Base-by-base conservation (phyloP, 179 eudicot genomes). In the Sideroxylon spinosum region DNA sequence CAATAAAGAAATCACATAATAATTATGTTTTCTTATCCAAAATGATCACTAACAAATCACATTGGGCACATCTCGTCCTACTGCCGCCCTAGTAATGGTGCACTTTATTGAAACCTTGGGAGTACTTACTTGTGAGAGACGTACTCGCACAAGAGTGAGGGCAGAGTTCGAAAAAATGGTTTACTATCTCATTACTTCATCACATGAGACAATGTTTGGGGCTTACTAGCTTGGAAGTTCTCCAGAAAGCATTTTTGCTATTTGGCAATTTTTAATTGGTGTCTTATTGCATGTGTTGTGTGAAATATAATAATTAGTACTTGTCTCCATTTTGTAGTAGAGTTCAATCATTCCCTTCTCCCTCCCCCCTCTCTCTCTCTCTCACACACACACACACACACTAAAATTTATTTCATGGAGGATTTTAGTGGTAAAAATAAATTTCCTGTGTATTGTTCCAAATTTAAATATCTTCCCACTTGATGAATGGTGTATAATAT, bases 151-250 rank as follows among this genome's bases (percentile, higher is more conserved):
- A 14, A 14, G 16, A 7, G 16, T 2, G 56, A 52, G 56, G 16
- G 56, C 14, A 52, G 56, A 9, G 12, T 14, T 52, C 56, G 1
- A 14, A 52, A 52, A 52, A 52, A 1, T 52, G 56, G 56, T 52
- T 14, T 14, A 52, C 0, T 52, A 52, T 52, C 2, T 52, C 16
- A 9, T 14, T 52, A 14, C 16, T 52, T 2, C 16, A 7, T 71
- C 14, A 59, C 29, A 25, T 26, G 29, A 9, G n/a, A 23, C 10
- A 50, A 23, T 12, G 44, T 71, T 52, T 70, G 13, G 32, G n/a
- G 25, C 74, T 70, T 70, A 22, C 61, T 23, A 50, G 56, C 46
- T 52, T 50, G 75, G n/a, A 71, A 71, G 16, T 71, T 71, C 4
- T 52, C 44, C 1, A 8, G 74, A 22, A 9, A 7, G 26, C 14